A percentile compares a stretch with the other conserved stretches of the same genome.
phyloP scores from a whole-genome alignment of 2,329 filamentous ascomycete species.

The Fusarium camptoceras region DNA sequence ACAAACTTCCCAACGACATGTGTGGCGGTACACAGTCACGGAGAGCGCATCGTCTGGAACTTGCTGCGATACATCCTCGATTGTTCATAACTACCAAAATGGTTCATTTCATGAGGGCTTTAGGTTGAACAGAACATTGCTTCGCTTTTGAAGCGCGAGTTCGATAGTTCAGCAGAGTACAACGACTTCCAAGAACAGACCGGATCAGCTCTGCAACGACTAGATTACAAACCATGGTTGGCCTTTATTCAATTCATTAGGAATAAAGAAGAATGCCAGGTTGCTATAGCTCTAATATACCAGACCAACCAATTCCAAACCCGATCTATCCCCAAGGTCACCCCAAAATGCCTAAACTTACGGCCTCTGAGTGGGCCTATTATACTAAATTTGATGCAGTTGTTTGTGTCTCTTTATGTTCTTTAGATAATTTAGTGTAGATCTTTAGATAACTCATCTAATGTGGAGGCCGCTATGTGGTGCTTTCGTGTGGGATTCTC shows the following conservation, averaged over 20 bases:
- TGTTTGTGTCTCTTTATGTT: slow-evolving; percentile 2
- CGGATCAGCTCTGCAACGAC: not conserved
- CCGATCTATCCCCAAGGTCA: slow-evolving; percentile 17
- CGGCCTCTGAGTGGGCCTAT: not conserved
- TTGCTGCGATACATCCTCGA: not conserved
- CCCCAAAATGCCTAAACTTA: slow-evolving; percentile 3
- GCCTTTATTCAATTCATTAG: not conserved
- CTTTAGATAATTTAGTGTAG: not conserved
- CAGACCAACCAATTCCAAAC: slow-evolving; percentile 33
- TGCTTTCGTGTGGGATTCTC: not conserved
- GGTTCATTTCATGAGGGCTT: not conserved
- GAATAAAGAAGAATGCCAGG: not conserved
- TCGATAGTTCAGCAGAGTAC: not conserved
- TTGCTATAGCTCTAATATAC: slow-evolving; percentile 24
- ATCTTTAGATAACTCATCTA: not conserved
- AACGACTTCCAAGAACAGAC: not conserved
- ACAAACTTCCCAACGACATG: slow-evolving; percentile 12
- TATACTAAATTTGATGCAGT: slow-evolving; percentile 1
- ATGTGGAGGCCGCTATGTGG: not conserved
- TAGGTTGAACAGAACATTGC: not conserved
- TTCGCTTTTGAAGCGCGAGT: not conserved
- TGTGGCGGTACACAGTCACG: not conserved
- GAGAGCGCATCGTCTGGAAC: not conserved
- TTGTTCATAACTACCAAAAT: fast-evolving
- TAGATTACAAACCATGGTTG: fast-evolving